A percentile compares a stretch with the other conserved stretches of the same genome.
Evolutionary conservation across 768 basidiomycete species (phyloP).

Genomic region (Asterophora lycoperdoides): DNA sequence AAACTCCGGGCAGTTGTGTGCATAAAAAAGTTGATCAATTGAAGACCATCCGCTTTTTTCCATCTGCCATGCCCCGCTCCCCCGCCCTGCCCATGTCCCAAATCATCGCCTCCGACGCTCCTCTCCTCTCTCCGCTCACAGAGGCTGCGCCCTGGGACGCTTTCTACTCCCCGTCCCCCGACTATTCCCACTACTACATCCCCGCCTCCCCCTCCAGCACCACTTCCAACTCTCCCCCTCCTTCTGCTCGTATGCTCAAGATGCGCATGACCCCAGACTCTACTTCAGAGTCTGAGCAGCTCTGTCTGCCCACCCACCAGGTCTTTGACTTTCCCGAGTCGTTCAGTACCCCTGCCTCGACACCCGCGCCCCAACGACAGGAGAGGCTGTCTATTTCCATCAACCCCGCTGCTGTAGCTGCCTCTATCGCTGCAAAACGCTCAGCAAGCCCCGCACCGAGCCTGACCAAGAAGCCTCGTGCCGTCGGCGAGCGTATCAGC

Average conservation of each 20-base stretch:
- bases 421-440: slow-evolving; percentile 36
- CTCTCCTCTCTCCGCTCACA: slow-evolving; percentile 49
- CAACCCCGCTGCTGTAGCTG: slow-evolving; percentile 23
- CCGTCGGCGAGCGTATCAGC: slow-evolving; percentile 46
- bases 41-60: slow-evolving; percentile 15
- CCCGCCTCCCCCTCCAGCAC: slow-evolving; percentile 48
- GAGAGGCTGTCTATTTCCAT: slow-evolving; percentile 32
- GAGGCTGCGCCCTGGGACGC: slow-evolving; percentile 49
- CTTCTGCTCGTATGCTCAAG: slow-evolving; percentile 45
- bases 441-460: slow-evolving; percentile 39
- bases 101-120: slow-evolving; percentile 54
- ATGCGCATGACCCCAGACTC: slow-evolving; percentile 44
- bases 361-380: slow-evolving; percentile 28
- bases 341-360: slow-evolving; percentile 30
- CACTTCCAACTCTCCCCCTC: slow-evolving; percentile 42
- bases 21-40: slow-evolving; percentile 26
- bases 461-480: slow-evolving; percentile 38
- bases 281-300: slow-evolving; percentile 34
- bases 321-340: slow-evolving; percentile 58
- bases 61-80: slow-evolving; percentile 23
- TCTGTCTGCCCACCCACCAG: slow-evolving; percentile 68
- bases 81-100: slow-evolving; percentile 49
- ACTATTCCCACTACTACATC: slow-evolving; percentile 47
- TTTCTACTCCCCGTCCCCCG: slow-evolving; percentile 32
- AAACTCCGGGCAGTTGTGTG: slow-evolving; percentile 26